Conservation (phyloP, 331 rosid genomes). For the Rosa hybrid region DNA sequence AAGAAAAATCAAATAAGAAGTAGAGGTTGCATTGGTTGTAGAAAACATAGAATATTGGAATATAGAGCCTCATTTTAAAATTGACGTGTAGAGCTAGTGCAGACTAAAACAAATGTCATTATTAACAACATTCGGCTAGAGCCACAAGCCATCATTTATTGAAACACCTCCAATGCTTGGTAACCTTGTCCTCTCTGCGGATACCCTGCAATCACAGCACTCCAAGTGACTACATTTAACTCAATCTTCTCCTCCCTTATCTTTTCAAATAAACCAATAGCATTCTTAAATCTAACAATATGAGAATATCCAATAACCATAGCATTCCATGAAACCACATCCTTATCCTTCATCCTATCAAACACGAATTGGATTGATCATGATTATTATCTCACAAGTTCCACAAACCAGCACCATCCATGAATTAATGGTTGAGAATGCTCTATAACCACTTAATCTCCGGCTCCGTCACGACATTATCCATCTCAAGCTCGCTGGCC, state of each 20-base stretch:
- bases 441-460: conserved; percentile 84
- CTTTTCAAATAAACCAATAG: conserved; percentile 52
- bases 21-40: no score
- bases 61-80: no score
- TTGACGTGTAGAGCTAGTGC: no score
- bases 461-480: conserved; percentile 53
- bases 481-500: conserved; percentile 77
- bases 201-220: conserved; percentile 71
- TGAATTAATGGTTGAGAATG: no score
- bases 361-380: conserved; percentile 30
- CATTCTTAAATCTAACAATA: conserved; percentile 57
- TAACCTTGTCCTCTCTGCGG: conserved; percentile 67
- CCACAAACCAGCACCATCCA: no score
- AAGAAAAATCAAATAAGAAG: no score
- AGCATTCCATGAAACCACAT: conserved; percentile 86
- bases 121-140: conserved; percentile 48
- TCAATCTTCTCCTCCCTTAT: conserved; percentile 59
- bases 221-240: conserved; percentile 82
- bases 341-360: conserved; percentile 60
- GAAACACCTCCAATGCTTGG: conserved; percentile 65
- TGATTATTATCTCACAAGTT: no score
- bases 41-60: no score
- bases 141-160: conserved; percentile 55
- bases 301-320: conserved; percentile 82
- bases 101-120: conserved; percentile 42